phyloP scores from a whole-genome alignment of 1,139 yeast genomes.

The Yamadazyma sp. region DNA sequence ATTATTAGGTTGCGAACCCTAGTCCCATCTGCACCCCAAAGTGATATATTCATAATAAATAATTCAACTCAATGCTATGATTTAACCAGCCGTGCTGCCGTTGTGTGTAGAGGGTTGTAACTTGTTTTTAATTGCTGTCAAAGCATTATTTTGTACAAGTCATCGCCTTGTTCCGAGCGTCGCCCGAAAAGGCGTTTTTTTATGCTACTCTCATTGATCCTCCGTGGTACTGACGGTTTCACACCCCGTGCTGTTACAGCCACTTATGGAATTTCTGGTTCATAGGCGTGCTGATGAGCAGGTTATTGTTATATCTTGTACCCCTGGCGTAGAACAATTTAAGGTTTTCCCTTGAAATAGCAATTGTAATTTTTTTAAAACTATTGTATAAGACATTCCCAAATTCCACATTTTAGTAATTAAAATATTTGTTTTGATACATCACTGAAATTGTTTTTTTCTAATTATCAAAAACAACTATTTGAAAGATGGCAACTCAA shows the following conservation, averaged over 20 bases:
- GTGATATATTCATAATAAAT: not conserved
- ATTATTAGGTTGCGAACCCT: not conserved
- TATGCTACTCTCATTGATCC: too few relatives aligned
- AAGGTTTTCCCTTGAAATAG: not conserved
- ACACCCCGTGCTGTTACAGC: not conserved
- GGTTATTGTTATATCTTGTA: not conserved
- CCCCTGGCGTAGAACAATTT: constrained; percentile 1
- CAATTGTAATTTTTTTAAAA: not conserved
- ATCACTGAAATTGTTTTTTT: not conserved
- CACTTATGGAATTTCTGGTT: too few relatives aligned
- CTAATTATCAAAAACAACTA: not conserved
- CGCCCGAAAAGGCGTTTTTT: not conserved
- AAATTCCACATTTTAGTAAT: not conserved
- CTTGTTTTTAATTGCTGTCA: not conserved
- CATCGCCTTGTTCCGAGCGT: not conserved
- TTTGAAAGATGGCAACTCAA: constrained; percentile 7
- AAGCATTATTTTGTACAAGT: not conserved
- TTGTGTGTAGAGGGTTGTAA: not conserved
- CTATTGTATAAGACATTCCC: not conserved
- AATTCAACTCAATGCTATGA: not conserved
- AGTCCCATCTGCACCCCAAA: not conserved
- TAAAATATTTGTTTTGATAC: not conserved
- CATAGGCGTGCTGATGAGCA: not conserved
- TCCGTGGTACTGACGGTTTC: not conserved
- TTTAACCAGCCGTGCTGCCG: not conserved